Base-by-base conservation (phyloP, 257 asterid species). In the Dorcoceras hygrometricum region DNA sequence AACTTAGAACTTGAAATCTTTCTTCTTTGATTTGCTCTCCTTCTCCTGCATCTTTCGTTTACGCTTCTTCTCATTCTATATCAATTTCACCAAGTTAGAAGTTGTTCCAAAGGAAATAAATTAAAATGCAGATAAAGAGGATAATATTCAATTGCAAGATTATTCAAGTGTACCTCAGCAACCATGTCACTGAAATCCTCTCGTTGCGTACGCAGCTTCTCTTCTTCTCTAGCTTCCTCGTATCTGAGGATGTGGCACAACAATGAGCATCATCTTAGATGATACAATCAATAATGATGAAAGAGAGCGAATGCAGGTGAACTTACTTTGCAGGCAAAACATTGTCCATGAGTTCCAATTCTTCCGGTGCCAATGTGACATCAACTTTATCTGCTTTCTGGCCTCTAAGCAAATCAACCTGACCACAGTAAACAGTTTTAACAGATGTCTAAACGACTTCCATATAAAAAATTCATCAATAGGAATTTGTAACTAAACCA, bases 181-280 rank as follows among this genome's bases (percentile, higher is more conserved):
- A 93, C 99, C 97, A 93, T 86, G 80, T 93, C 99, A 70, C 97
- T 93, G 82, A 93, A 93, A 79, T 93, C 97, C 86, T 93, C 97
- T 23, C 84, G 78, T 80, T 93, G 95, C 48, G 78, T 88, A 6
- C 92, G 87, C 74, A 82, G 63, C 65, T 93, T 90, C 78, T 88
- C 99, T 83, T 93, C 97, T 76, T 93, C 99, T 79, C 99, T 85
- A 55, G 96, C 99, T 81, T 93, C 97, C 80, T 86, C 96, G 4
- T 93, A 89, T 80, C 98, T 89, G 80, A 53, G 9, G 63, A 20
- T 32, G 28, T 23, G 12, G 46, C 23, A 61, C 6, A 29, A 60
- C 48, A 57, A 27, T 66, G 34, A 73, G 58, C 61, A 32, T 26
- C n/a, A 60, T 2, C 63, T 39, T 58, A 39, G 56, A 53, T 23